These are phyloP conservation scores for Phytopythium ostracodes DNA, from an alignment of 352 stramenopile genomes.

Conservation along the genomic window DNA sequence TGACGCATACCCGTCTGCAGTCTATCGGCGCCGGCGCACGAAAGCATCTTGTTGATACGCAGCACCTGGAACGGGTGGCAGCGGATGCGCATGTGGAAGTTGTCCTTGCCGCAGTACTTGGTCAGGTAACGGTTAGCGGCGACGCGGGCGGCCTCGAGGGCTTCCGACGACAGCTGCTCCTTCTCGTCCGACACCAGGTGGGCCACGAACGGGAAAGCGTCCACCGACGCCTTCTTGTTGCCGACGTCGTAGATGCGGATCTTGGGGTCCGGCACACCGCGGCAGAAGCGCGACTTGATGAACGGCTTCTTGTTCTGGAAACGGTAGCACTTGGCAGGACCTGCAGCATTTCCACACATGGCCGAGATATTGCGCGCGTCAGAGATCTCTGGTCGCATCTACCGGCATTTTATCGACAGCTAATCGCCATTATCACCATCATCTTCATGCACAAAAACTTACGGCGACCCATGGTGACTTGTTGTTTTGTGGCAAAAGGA, in stretches of 20 bases:
- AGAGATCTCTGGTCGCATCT: too few species aligned
- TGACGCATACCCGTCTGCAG: slow-evolving; percentile 98
- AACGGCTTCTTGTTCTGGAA: slow-evolving; percentile 99
- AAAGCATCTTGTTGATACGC: slow-evolving; percentile 99
- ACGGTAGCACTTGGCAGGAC: slow-evolving; percentile 98
- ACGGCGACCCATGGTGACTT: slow-evolving; percentile 37
- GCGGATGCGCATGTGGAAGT: slow-evolving; percentile 99
- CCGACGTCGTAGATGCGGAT: slow-evolving; percentile 99
- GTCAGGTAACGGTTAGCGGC: slow-evolving; percentile 99
- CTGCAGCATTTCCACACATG: neutral
- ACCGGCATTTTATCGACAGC: neutral
- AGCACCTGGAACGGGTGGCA: slow-evolving; percentile 99
- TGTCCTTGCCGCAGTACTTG: slow-evolving; percentile 98
- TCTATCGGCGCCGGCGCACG: slow-evolving; percentile 98
- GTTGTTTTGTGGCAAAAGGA: slow-evolving; percentile 21
- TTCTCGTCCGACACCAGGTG: slow-evolving; percentile 96
- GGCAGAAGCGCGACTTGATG: slow-evolving; percentile 99
- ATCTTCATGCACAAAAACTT: too few species aligned
- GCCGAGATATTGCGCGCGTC: too few species aligned
- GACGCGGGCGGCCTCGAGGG: slow-evolving; percentile 98
- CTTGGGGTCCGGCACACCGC: slow-evolving; percentile 96
- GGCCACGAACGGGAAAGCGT: slow-evolving; percentile 98
- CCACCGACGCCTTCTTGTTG: slow-evolving; percentile 97
- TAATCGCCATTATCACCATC: too few species aligned
- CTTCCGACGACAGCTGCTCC: slow-evolving; percentile 95